Evolutionary conservation across 179 eudicot genomes (phyloP).

Genomic region (Corrigiola litoralis): DNA sequence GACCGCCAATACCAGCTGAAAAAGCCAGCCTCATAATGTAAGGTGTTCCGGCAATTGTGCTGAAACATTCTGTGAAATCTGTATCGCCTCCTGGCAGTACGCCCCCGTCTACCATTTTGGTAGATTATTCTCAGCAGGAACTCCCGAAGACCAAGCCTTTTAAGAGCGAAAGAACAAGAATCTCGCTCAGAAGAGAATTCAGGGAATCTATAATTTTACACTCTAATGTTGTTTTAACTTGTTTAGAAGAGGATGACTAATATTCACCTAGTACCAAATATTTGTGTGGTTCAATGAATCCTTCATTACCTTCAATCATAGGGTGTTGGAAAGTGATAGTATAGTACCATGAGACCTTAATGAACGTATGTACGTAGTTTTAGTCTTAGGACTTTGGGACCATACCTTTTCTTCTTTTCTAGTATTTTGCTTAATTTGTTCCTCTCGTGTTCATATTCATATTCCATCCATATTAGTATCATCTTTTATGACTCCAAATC

Average conservation of each 20-base stretch:
- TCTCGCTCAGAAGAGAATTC: background rate
- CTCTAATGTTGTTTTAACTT: background rate
- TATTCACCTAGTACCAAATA: background rate
- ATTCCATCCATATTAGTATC: no score
- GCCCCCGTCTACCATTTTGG: constrained; percentile 62
- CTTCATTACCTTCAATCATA: background rate
- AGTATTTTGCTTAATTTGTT: no score
- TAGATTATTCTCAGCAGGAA: background rate
- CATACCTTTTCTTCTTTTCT: no score
- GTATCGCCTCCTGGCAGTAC: constrained; percentile 38
- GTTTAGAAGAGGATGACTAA: background rate
- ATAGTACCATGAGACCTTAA: constrained; percentile 1
- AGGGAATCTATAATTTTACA: background rate
- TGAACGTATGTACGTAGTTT: no score
- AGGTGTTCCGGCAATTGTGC: constrained; percentile 43
- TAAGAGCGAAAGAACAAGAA: background rate
- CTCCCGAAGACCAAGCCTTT: background rate
- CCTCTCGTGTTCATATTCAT: no score
- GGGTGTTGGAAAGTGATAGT: background rate
- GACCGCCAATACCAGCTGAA: constrained; percentile 85
- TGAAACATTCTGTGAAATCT: constrained; percentile 68
- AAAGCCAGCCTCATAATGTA: constrained; percentile 77
- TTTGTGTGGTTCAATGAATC: background rate
- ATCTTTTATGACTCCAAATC: no score
- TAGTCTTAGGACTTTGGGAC: no score